Evolutionary conservation across 2,329 filamentous ascomycete species (phyloP), one percentile per base, ranked within the genome.

Genomic region (Colletotrichum musae): DNA sequence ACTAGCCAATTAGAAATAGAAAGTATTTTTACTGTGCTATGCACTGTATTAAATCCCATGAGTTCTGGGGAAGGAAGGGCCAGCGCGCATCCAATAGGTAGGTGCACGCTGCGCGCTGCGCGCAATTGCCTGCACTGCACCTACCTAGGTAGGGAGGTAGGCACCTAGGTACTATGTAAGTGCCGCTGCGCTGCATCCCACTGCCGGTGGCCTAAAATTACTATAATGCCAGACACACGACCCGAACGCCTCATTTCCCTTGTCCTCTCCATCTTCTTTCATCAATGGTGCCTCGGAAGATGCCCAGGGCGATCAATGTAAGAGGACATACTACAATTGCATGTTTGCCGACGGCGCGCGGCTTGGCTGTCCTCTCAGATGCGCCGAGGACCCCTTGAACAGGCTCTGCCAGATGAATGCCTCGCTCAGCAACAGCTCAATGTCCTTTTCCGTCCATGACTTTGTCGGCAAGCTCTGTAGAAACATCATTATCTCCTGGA

Each of bases 401-500:
- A 99, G 85, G 77, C 94, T 97, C 83, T 99, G 95, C 97, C 96
- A 99, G 72, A 99, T 98, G 76, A 96, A 99, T 3, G 96, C 96
- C 83, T 99, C 96, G 77, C 94, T 98, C 51, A 99, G 86, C 63
- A 99, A 85, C 68, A 99, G 87, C 80, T 98, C 96, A 75, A 99
- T 97, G 77, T 99, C 96, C 83, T 98, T 98, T 79, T 98, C 96
- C 1, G 94, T 98, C 96, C 96, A 99, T 63, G 92, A 89, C 74
- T 93, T 92, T 6, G 97, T 99, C 3, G 97, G 96, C 66, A 99
- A 84, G 52, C 94, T 93, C 82, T 99, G 96, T 63, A 99, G 84
- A 78, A 99, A 99, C 95, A 99, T 99, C 95, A 99, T 98, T 69
- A 97, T 92, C 80, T 98, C 95, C 83, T 98, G 88, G 73, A 98